Percentiles rank a stretch among this genome's conserved stretches.
These are phyloP conservation scores for Diatrype stigma DNA, from an alignment of 2,329 filamentous ascomycete species.

Conservation along the genomic window DNA sequence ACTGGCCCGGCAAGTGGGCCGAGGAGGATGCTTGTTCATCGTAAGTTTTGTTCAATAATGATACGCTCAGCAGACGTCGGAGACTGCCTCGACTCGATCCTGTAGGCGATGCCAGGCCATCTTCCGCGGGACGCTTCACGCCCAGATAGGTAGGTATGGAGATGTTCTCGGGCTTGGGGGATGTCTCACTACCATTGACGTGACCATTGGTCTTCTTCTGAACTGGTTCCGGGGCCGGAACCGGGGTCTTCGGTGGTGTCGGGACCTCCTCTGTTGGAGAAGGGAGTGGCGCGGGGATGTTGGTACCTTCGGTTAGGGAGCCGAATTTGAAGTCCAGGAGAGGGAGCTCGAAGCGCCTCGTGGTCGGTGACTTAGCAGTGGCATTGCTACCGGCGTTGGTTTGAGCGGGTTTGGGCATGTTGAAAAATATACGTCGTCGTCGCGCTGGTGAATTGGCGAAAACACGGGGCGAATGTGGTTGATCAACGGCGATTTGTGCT, in stretches of 20 bases:
- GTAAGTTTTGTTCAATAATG: conserved; percentile 50
- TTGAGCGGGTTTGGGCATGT: conserved; percentile 10
- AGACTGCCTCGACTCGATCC: conserved; percentile 52
- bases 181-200: conserved; percentile 39
- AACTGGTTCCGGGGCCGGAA: conserved; percentile 11
- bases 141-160: conserved; percentile 29
- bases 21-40: conserved; percentile 35
- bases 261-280: conserved; percentile 47
- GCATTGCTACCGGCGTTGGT: conserved; percentile 14
- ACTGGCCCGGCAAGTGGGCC: conserved; percentile 21
- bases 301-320: conserved; percentile 56
- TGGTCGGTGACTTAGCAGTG: conserved; percentile 12
- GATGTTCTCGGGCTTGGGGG: conserved; percentile 27
- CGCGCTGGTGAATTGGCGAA: neutral
- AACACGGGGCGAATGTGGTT: neutral
- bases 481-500: neutral
- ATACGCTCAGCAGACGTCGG: conserved; percentile 53
- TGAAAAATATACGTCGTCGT: neutral
- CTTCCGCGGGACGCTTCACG: conserved; percentile 47
- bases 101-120: conserved; percentile 49
- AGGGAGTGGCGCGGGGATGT: conserved; percentile 55
- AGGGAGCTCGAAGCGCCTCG: conserved; percentile 51
- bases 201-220: conserved; percentile 21
- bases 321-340: conserved; percentile 55
- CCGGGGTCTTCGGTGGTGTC: conserved; percentile 36